Evolutionary conservation across 2,329 filamentous ascomycete species (phyloP).

Genomic region (Calonectria crousiana): DNA sequence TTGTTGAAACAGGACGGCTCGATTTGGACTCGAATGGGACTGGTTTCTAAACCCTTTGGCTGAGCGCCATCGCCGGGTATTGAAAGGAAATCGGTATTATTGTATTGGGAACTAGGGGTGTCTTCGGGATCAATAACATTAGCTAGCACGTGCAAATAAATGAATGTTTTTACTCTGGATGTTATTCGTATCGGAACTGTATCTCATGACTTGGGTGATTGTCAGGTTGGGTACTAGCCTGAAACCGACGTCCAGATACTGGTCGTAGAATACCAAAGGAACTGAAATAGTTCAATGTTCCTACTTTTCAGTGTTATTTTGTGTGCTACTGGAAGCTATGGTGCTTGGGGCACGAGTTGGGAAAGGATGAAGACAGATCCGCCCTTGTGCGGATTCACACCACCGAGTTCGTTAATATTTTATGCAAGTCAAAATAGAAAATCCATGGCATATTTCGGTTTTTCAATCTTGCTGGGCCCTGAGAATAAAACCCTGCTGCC

Average conservation of each 20-base stretch:
- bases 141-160: constrained; percentile 21
- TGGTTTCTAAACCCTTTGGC: constrained; percentile 2
- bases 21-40: constrained; percentile 18
- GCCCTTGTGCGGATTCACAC: background rate
- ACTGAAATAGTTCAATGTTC: background rate
- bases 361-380: background rate
- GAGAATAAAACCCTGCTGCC: background rate
- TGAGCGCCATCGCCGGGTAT: background rate
- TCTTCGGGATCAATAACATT: constrained; percentile 10
- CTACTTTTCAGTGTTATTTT: background rate
- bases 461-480: background rate
- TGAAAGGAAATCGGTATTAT: background rate
- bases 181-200: background rate
- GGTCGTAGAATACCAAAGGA: background rate
- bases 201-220: no score
- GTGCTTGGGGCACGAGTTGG: background rate
- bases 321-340: background rate
- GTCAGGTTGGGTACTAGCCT: background rate
- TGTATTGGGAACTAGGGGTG: background rate
- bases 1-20: constrained; percentile 5
- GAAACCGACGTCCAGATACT: background rate
- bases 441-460: background rate
- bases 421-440: background rate
- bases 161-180: background rate
- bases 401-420: background rate